Conservation (phyloP, 345 rosid genomes). For the Capsella bursapastoris region DNA sequence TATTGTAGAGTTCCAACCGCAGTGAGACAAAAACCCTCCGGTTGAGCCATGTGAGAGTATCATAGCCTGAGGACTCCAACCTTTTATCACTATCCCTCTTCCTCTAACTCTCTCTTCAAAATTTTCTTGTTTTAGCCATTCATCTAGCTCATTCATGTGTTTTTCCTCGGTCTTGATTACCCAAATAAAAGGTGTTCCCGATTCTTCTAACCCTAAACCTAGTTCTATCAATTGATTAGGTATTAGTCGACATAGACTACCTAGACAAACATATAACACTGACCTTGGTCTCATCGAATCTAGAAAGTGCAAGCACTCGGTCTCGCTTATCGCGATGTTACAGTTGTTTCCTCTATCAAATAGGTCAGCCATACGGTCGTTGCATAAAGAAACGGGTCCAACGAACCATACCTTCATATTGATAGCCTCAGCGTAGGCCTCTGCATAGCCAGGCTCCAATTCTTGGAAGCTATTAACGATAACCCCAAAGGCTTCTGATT, state of each 20-base stretch:
- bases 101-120: constrained; percentile 64
- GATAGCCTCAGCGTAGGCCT: constrained; percentile 52
- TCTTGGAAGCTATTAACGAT: constrained; percentile 68
- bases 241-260: constrained; percentile 71
- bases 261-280: constrained; percentile 75
- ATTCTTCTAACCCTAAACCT: constrained; percentile 69
- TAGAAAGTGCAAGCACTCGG: constrained; percentile 60
- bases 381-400: constrained; percentile 79
- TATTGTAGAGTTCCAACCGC: constrained; percentile 88
- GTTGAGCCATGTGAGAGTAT: constrained; percentile 68
- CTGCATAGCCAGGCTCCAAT: constrained; percentile 57
- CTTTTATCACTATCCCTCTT: constrained; percentile 67
- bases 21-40: constrained; percentile 79
- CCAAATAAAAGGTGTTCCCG: constrained; percentile 73
- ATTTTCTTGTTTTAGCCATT: constrained; percentile 51
- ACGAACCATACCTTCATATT: constrained; percentile 71
- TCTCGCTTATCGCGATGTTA: constrained; percentile 51
- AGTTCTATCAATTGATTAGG: constrained; percentile 68
- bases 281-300: constrained; percentile 57
- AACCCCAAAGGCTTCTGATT: constrained; percentile 62
- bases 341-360: constrained; percentile 72
- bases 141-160: constrained; percentile 49
- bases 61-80: constrained; percentile 88
- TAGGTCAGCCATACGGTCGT: constrained; percentile 48
- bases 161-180: constrained; percentile 59